These are phyloP conservation scores for Xylariaceae sp. DNA, from an alignment of 2,329 filamentous ascomycete genomes.

Conservation along the genomic window DNA sequence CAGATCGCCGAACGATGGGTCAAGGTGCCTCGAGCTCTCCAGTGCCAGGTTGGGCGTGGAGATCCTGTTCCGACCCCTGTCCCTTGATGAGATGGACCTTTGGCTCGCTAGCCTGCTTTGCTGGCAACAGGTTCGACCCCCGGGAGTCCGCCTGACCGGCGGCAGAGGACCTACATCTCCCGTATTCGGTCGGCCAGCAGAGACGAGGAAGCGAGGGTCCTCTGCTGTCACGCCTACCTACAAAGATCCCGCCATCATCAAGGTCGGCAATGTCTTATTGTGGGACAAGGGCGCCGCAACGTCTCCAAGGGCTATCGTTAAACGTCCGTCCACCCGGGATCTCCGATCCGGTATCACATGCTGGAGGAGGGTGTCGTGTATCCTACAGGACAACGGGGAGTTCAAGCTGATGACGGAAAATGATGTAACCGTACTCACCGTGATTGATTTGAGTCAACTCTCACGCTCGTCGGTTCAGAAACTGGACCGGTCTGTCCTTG, in stretches of 20 bases:
- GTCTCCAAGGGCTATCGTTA: constrained; percentile 51
- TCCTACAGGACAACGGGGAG: constrained; percentile 89
- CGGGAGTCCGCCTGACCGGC: constrained; percentile 48
- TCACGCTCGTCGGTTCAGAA: constrained; percentile 87
- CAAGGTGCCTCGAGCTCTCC: constrained; percentile 49
- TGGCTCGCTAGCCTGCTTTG: constrained; percentile 78
- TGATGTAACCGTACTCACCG: constrained; percentile 71
- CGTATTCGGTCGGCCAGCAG: constrained; percentile 35
- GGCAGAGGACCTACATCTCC: constrained; percentile 34
- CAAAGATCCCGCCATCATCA: constrained; percentile 82
- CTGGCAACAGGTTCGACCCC: constrained; percentile 70
- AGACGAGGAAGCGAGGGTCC: constrained; percentile 40
- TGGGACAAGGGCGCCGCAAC: constrained; percentile 73
- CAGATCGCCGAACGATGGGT: constrained; percentile 39
- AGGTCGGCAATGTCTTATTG: constrained; percentile 83
- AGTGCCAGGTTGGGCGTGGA: constrained; percentile 52
- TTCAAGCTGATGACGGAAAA: constrained; percentile 86
- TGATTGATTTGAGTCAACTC: constrained; percentile 82
- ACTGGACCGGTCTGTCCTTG: constrained; percentile 81
- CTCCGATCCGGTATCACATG: constrained; percentile 49
- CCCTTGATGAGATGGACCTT: constrained; percentile 62
- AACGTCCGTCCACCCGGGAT: constrained; percentile 53
- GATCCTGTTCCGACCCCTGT: constrained; percentile 59
- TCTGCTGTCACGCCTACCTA: constrained; percentile 30
- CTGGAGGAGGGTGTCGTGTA: constrained; percentile 88